phyloP scores from a whole-genome alignment of 169 alveolate species.

The Fabrea salina region DNA sequence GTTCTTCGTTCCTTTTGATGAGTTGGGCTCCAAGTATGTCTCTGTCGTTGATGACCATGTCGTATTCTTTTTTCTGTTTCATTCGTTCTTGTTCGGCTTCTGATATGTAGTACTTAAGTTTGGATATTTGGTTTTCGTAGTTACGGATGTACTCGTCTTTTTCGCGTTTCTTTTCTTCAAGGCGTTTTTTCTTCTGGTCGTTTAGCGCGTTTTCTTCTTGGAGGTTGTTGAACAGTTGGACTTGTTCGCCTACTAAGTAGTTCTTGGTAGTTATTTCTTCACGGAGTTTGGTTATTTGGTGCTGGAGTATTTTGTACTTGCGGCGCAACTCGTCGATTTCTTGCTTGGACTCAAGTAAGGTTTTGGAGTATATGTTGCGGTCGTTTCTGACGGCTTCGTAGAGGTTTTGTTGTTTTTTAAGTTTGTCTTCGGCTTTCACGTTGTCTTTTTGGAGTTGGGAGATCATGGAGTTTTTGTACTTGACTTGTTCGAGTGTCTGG shows the following conservation, averaged over 20 bases:
- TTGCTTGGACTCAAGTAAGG: slow-evolving; percentile 81
- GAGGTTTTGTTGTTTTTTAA: slow-evolving; percentile 79
- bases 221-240: slow-evolving; percentile 71
- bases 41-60: slow-evolving; percentile 84
- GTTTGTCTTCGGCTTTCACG: slow-evolving; percentile 79
- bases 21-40: slow-evolving; percentile 85
- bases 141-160: slow-evolving; percentile 83
- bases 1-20: slow-evolving; percentile 84
- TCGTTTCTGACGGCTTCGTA: slow-evolving; percentile 86
- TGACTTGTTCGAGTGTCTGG: slow-evolving; percentile 79
- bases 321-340: slow-evolving; percentile 78
- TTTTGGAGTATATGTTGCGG: slow-evolving; percentile 84
- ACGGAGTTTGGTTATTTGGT: slow-evolving; percentile 69
- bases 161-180: slow-evolving; percentile 77
- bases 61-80: slow-evolving; percentile 79
- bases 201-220: slow-evolving; percentile 77
- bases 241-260: slow-evolving; percentile 63
- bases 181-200: slow-evolving; percentile 74
- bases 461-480: slow-evolving; percentile 73
- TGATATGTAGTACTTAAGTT: slow-evolving; percentile 76
- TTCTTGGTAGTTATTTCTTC: slow-evolving; percentile 80
- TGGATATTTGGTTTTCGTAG: slow-evolving; percentile 76
- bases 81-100: slow-evolving; percentile 62
- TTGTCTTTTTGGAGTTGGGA: slow-evolving; percentile 78
- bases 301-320: slow-evolving; percentile 73